Conservation (phyloP, 805 yeast genomes). For the Lachancea nothofagi region DNA sequence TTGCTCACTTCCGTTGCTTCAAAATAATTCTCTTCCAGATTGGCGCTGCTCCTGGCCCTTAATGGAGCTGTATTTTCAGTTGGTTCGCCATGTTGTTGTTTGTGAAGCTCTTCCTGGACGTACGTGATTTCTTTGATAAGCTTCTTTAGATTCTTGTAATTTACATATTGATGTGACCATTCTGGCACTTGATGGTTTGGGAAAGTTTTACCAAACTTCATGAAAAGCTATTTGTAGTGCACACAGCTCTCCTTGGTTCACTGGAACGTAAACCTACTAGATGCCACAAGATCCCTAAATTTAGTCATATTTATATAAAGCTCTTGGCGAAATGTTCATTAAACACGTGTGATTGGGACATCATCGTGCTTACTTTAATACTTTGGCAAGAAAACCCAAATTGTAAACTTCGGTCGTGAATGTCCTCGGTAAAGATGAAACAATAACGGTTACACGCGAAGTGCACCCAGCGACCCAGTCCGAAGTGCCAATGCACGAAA, state of each 20-base stretch:
- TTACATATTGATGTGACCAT: slow-evolving; percentile 77
- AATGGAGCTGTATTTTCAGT: slow-evolving; percentile 15
- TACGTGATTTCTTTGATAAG: slow-evolving; percentile 60
- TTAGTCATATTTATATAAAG: too few relatives aligned
- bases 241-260: background rate
- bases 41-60: slow-evolving; percentile 13
- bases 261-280: too few relatives aligned
- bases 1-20: slow-evolving; percentile 41
- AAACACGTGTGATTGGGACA: slow-evolving; percentile 5
- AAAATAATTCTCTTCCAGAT: slow-evolving; percentile 20
- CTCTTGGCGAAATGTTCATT: too few relatives aligned
- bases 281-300: too few relatives aligned
- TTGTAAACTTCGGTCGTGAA: too few relatives aligned
- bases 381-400: too few relatives aligned
- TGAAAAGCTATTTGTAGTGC: slow-evolving; percentile 18
- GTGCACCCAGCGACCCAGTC: too few relatives aligned
- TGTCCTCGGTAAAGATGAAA: too few relatives aligned
- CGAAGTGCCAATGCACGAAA: too few relatives aligned
- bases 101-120: slow-evolving; percentile 35
- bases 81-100: slow-evolving; percentile 17
- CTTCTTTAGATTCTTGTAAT: slow-evolving; percentile 58
- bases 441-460: too few relatives aligned
- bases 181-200: slow-evolving; percentile 88
- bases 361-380: background rate
- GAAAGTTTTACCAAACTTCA: slow-evolving; percentile 82